These are phyloP conservation scores for Quercus phellos DNA, from an alignment of 331 rosid species.

Conservation along the genomic window DNA sequence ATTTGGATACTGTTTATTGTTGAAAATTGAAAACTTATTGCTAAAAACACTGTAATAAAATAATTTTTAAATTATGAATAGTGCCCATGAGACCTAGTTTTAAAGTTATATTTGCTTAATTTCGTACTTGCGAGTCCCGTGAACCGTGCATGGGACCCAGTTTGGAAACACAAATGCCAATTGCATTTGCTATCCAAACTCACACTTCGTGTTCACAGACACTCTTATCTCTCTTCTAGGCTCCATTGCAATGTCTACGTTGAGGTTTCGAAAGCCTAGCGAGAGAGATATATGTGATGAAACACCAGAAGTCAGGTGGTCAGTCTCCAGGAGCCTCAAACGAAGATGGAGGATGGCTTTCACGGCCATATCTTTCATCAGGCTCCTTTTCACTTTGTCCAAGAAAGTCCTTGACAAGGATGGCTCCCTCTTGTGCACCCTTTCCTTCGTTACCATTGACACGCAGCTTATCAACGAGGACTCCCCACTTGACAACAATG, in stretches of 20 bases:
- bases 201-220: too few relatives aligned
- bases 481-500: too few relatives aligned
- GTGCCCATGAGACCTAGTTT: too few relatives aligned
- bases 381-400: slow-evolving; percentile 15
- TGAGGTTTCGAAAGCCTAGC: background rate
- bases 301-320: background rate
- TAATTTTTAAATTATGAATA: too few relatives aligned
- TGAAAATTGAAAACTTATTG: too few relatives aligned
- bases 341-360: slow-evolving; percentile 30
- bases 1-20: too few relatives aligned
- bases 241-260: slow-evolving; percentile 13
- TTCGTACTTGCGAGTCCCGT: too few relatives aligned
- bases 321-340: background rate
- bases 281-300: background rate
- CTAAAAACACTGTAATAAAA: too few relatives aligned
- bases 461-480: background rate
- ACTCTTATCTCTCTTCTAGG: background rate
- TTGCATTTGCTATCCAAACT: too few relatives aligned
- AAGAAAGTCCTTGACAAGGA: slow-evolving; percentile 6
- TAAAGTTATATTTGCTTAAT: too few relatives aligned
- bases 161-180: too few relatives aligned
- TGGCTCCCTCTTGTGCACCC: slow-evolving; percentile 7
- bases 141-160: too few relatives aligned
- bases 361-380: slow-evolving; percentile 30
- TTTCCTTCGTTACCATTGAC: slow-evolving; percentile 23